Percentiles rank a stretch among this genome's conserved stretches.
These are phyloP conservation scores for Lipomyces chichibuensis DNA, from an alignment of 805 yeast genomes.

Conservation along the genomic window DNA sequence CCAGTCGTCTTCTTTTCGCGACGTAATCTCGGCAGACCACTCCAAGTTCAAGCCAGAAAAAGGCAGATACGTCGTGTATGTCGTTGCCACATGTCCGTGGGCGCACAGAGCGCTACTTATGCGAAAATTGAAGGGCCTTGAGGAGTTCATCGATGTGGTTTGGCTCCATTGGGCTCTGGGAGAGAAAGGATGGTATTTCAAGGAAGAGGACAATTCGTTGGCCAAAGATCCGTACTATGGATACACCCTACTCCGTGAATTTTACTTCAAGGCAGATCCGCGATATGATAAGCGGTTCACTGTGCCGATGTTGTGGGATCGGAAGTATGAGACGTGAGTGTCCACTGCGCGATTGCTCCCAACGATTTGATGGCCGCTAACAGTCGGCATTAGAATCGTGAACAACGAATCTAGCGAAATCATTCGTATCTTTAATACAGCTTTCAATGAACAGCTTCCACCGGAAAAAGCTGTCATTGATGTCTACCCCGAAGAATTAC, in stretches of 20 bases:
- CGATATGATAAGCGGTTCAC: slow-evolving; percentile 81
- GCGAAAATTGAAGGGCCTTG: slow-evolving; percentile 72
- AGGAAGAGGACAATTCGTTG: slow-evolving; percentile 49
- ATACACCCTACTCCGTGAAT: slow-evolving; percentile 61
- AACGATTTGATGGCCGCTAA: not conserved
- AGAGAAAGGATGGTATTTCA: slow-evolving; percentile 77
- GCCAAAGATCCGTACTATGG: slow-evolving; percentile 61
- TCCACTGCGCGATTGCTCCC: not conserved
- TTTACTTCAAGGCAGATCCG: slow-evolving; percentile 76
- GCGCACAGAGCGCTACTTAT: slow-evolving; percentile 84
- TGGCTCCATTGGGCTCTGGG: slow-evolving; percentile 91
- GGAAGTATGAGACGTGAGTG: slow-evolving; percentile 59
- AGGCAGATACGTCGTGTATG: slow-evolving; percentile 84
- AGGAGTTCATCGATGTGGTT: slow-evolving; percentile 53
- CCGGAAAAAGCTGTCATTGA: slow-evolving; percentile 56
- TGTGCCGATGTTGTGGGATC: slow-evolving; percentile 94
- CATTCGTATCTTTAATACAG: slow-evolving; percentile 77
- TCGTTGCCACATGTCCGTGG: slow-evolving; percentile 95
- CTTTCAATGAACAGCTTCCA: slow-evolving; percentile 53
- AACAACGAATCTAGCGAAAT: slow-evolving; percentile 87
- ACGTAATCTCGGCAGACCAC: slow-evolving; percentile 58
- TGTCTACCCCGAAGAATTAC: slow-evolving; percentile 63
- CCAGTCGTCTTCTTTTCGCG: slow-evolving; percentile 56
- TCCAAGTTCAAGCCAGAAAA: slow-evolving; percentile 73
- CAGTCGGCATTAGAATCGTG: slow-evolving; percentile 55